A percentile compares a stretch with the other conserved stretches of the same genome.
Conservation (phyloP, 2,329 filamentous ascomycete species). For the Ceratocystis papillata region DNA sequence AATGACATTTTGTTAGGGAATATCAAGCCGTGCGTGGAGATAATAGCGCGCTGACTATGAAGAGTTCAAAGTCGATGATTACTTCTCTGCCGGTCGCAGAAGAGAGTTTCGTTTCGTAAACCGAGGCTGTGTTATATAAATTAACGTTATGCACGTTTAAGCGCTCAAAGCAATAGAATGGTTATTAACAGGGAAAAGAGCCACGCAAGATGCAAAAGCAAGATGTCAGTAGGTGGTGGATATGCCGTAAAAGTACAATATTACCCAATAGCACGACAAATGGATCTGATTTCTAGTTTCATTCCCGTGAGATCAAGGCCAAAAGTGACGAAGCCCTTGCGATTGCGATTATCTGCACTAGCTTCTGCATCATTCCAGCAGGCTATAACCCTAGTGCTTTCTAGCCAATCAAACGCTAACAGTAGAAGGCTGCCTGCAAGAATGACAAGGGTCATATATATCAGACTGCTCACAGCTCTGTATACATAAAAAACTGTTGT, state of each 20-base stretch:
- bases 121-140: background rate
- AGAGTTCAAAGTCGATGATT: background rate
- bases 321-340: background rate
- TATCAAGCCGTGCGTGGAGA: background rate
- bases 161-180: background rate
- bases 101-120: background rate
- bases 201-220: background rate
- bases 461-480: background rate
- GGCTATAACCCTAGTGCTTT: background rate
- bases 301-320: too few relatives aligned
- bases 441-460: background rate
- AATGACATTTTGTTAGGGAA: slow-evolving; percentile 60
- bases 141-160: background rate
- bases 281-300: background rate
- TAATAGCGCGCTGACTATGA: background rate
- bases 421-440: background rate
- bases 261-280: background rate
- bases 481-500: background rate
- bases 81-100: background rate
- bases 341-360: background rate
- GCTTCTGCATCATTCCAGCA: slow-evolving; percentile 1
- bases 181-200: background rate
- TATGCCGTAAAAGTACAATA: slow-evolving; percentile 10
- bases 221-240: background rate
- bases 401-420: background rate